Conservation (phyloP, 2,329 filamentous ascomycete genomes). For the Dactylellina haptotyla region DNA sequence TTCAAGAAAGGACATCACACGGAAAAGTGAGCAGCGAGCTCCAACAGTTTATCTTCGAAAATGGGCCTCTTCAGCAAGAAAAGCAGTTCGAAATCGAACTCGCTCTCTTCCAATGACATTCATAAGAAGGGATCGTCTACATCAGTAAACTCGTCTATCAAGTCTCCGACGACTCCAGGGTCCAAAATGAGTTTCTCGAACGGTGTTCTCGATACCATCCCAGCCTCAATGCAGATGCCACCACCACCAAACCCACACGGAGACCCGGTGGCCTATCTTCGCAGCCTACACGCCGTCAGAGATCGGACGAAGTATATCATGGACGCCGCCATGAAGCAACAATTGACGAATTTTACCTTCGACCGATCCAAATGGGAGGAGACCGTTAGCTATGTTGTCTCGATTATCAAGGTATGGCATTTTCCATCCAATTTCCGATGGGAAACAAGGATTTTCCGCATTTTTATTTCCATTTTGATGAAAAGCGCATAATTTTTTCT, state of each 20-base stretch:
- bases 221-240: constrained; percentile 78
- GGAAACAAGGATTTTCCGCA: no score
- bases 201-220: constrained; percentile 64
- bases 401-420: constrained; percentile 81
- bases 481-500: background rate
- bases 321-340: constrained; percentile 79
- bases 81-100: constrained; percentile 62
- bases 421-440: background rate
- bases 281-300: constrained; percentile 86
- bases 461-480: background rate
- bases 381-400: constrained; percentile 86
- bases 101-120: constrained; percentile 64
- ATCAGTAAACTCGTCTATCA: constrained; percentile 63
- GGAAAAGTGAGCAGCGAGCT: constrained; percentile 6
- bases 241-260: constrained; percentile 85
- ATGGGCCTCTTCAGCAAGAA: constrained; percentile 68
- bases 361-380: constrained; percentile 85
- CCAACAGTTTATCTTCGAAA: constrained; percentile 13
- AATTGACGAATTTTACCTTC: constrained; percentile 86
- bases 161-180: constrained; percentile 59
- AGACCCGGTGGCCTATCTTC: constrained; percentile 88
- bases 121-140: constrained; percentile 64
- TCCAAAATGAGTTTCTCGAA: constrained; percentile 56
- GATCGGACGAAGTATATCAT: constrained; percentile 79
- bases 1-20: background rate